Base-by-base conservation (phyloP, 2,329 filamentous ascomycete species). In the Apiospora saccharicola region DNA sequence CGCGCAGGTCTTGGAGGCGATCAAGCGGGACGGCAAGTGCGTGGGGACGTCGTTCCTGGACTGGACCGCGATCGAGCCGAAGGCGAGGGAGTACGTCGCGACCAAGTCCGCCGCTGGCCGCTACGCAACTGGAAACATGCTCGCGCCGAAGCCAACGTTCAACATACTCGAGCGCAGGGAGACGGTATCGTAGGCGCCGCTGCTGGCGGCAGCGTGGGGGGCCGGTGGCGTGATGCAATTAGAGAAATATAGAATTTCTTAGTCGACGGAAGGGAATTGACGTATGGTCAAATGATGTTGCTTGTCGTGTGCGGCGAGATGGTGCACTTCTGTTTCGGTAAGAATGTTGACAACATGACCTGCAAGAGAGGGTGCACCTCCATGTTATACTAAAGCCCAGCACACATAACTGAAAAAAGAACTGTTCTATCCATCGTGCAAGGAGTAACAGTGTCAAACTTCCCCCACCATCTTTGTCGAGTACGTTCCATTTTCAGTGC, bases 21-120 rank as follows among this genome's bases (percentile, higher is more conserved):
- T 86, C 16, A 74, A 75, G 24, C 73, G 74, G 5, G 82, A 86
- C 72, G 79, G 81, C 1, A 80, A 76, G 67, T 79, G 77, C 30
- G 77, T 86, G 6, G 83, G 84, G 1, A 83, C 82, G 0, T 75
- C 81, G 6, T 67, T 77, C 41, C 68, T 82, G 30, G 78, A 84
- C 46, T 86, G 84, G 84, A 7, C 26, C 4, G 79, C 71, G 67
- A 81, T 86, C 43, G 79, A 84, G 72, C 70, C 75, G 4, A 67
- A 76, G 14, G 81, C 80, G 12, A 80, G 81, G 68, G 30, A 74
- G 0, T 86, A 85, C 75, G 79, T 82, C 12, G 75, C 69, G 7
- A 67, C 76, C 26, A 86, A 85, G 75, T 78, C 51, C 8, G 74
- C 46, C 0, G 70, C 37, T 2, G 77, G 77, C 3, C 72, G 79